Evolutionary conservation across 2,329 filamentous ascomycete genomes (phyloP), one percentile per base, ranked within the genome.

Genomic region (Claviceps pusilla): DNA sequence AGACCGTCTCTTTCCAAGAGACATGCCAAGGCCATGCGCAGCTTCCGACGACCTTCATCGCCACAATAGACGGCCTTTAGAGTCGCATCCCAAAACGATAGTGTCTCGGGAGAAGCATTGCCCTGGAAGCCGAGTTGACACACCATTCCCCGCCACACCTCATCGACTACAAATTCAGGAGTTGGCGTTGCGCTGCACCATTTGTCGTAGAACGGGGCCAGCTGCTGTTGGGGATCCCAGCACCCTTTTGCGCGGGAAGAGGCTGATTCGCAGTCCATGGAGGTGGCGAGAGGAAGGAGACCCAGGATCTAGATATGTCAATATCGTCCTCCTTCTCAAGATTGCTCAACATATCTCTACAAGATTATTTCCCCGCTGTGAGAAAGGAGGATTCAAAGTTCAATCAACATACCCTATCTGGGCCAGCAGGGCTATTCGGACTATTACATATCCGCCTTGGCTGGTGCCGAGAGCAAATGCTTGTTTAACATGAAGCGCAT

Each of bases 191-290:
- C 39, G 58, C 64, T 70, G 11, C 62, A 67, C 73, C 73, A 76
- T 48, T 61, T 64, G 35, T 74, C 67, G 43, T 68, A 66, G 57
- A 76, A 76, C 4, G 71, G 66, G 2, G 61, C 58, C 9, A 74
- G 66, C 51, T 70, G 66, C 0, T 69, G 63, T 47, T 68, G 67
- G 37, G 71, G 71, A 56, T 78, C 71, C 76, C 76, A 78, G 64
- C 73, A 74, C 14, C 75, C 75, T 47, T 72, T 71, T 29, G 61
- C 61, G 2, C 74, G 69, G 9, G 73, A 72, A 11, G 66, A 66
- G 3, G 67, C 59, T 7, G 75, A 76, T 66, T 79, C 76, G 59
- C 68, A 73, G 63, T 78, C 76, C 73, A 78, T 75, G 0, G 74
- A 76, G 4, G 73, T 76, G 35, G 75, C 76, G 6, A 78, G 65